Base-by-base conservation (phyloP, 768 basidiomycete species). In the Cystofilobasidium capitatum region DNA sequence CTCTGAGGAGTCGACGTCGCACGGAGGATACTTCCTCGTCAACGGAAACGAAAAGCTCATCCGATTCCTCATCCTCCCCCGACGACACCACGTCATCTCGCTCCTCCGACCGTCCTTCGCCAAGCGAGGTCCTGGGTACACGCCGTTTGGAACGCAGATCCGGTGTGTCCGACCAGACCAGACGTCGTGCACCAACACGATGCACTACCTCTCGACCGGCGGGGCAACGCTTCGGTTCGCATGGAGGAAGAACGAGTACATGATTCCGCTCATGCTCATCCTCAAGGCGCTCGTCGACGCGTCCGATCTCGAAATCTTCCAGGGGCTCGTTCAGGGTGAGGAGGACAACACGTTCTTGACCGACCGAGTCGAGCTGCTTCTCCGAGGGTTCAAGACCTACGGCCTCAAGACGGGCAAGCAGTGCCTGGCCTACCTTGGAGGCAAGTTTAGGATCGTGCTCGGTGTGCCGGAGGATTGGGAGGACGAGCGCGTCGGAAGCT, bases 41-140 rank as follows among this genome's bases (percentile, higher is more conserved):
- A 99, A 99, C 77, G 96, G 96, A 70, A 98, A 97, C 78, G 96
- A 99, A 79, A 91, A 92, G 79, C 84, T 99, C 70, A 93, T 99
- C 72, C 91, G 96, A 70, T 97, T 92, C 79, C 86, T 98, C 75
- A 92, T 98, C 74, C 83, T 99, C 44, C 94, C 93, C 16, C 87
- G 96, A 33, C 84, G 96, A 62, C 91, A 98, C 75, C 91, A 98
- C 79, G 91, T 90, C 73, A 89, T 93, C 71, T 87, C 92, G 58
- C 85, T 99, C 72, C 81, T 88, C 72, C 90, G 96, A 58, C 88
- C 91, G 26, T 98, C 77, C 77, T 65, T 65, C 55, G 55, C 84
- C 62, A 91, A 89, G 71, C 89, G 96, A 69, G 96, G 96, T 4
- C 90, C 89, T 13, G 90, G 91, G 3, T 99, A 98, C 78, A 94